Evolutionary conservation across 164 flowering plant species (phyloP).

Genomic region (Tetrastigma voinierianum): DNA sequence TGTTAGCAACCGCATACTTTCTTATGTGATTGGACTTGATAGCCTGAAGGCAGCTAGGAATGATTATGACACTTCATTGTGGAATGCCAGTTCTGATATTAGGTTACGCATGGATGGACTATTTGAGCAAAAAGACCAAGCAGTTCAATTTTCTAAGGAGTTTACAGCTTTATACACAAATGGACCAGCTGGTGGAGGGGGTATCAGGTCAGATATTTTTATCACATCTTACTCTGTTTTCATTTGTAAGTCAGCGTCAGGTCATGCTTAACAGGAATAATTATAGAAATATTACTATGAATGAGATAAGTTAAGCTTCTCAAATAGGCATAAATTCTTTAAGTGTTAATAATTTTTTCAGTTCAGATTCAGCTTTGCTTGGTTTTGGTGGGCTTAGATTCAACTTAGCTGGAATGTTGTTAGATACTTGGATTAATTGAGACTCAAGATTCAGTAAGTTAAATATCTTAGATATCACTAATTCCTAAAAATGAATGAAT

Average conservation of each 20-base stretch:
- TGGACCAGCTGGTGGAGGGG: conserved; percentile 99
- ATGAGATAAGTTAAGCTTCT: background rate
- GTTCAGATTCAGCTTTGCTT: background rate
- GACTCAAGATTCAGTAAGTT: no score
- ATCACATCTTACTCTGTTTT: conserved; percentile 6
- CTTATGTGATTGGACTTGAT: conserved; percentile 86
- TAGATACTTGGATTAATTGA: no score
- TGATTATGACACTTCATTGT: conserved; percentile 10
- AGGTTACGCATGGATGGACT: conserved; percentile 91
- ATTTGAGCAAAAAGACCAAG: conserved; percentile 74
- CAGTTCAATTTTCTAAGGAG: conserved; percentile 63
- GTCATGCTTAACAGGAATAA: background rate
- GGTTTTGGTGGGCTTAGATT: no score
- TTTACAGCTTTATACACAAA: conserved; percentile 91
- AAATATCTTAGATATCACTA: no score
- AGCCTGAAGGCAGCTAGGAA: conserved; percentile 60
- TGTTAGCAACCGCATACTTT: conserved; percentile 39
- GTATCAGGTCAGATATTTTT: conserved; percentile 59
- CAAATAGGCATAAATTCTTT: background rate
- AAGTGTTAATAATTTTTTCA: background rate
- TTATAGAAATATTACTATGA: background rate
- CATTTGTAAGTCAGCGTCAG: background rate
- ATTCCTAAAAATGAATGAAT: no score
- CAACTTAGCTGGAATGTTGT: no score
- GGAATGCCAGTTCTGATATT: conserved; percentile 46